Base-by-base conservation (phyloP, 371 early-diverging fungal species). In the Mucor plumbeus region DNA sequence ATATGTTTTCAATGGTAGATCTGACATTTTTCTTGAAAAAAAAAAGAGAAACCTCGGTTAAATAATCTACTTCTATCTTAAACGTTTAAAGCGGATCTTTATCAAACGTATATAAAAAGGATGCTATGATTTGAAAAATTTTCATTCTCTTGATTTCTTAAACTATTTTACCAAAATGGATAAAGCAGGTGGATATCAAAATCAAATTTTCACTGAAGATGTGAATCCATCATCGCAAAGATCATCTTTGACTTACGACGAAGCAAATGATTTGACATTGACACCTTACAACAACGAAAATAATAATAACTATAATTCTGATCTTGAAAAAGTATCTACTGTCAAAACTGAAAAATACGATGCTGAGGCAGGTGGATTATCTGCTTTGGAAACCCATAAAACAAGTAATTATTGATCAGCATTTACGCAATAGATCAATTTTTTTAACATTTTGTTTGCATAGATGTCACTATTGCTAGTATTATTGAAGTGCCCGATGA, bases 391-490 rank as follows among this genome's bases (percentile, higher is more conserved):
- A 5, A 58, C 48, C 14, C 35, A 53, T 11, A 39, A 63, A 40
- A 59, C 69, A 43, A 64, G 69, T 68, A 68, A 68, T 21, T 14
- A 31, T 14, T 13, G 31, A 11, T 11, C 15, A 35, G 21, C 26
- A 2, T 34, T n/a, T 50, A 10, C 17, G 3, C 26, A 26, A 26
- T 21, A 48, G 50, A 50, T 50, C 50, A 50, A 21, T 11, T 0
- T 19, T 21, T 3, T 17, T 17, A 44, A 44, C 44, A n/a, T 17
- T 26, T 26, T 26, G 0, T 31, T 15, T 13, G 7, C 4, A 1
- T 38, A 74, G 75, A 56, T 53, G 64, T 73, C 14, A 77, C 77
- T 56, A 64, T 68, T 33, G 80, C 77, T 2, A 79, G 80, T 53
- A 69, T 79, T 14, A 54, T 79, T 10, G 75, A 77, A 14, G 36